Conservation (phyloP, 1,284 basidiomycete species). For the Cystobasidiaceae sp. region DNA sequence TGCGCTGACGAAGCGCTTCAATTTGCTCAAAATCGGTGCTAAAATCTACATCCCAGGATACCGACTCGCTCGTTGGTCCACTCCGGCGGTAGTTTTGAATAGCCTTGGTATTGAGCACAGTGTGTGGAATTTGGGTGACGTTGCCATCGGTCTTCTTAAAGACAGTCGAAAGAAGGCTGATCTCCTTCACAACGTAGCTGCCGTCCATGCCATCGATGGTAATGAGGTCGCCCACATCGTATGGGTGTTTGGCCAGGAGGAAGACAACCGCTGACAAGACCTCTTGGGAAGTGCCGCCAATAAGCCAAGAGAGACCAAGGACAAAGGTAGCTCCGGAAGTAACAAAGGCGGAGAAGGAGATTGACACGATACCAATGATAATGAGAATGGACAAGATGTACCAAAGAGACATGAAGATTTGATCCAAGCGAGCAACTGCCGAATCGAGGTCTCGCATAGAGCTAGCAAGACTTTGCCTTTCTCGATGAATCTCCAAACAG, state of each 20-base stretch:
- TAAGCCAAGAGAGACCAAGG: conserved; percentile 51
- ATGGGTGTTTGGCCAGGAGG: conserved; percentile 65
- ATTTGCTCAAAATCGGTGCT: conserved; percentile 75
- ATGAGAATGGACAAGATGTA: conserved; percentile 42
- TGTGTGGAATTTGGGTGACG: conserved; percentile 64
- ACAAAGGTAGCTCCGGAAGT: conserved; percentile 41
- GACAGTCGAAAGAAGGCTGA: conserved; percentile 65
- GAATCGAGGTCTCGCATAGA: conserved; percentile 88
- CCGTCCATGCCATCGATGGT: conserved; percentile 46
- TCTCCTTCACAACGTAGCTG: conserved; percentile 77
- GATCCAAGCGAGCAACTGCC: conserved; percentile 60
- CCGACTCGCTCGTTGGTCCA: conserved; percentile 56
- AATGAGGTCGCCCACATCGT: conserved; percentile 77
- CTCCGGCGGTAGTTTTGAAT: conserved; percentile 49
- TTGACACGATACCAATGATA: conserved; percentile 41
- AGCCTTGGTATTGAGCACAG: conserved; percentile 58
- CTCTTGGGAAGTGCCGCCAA: conserved; percentile 59
- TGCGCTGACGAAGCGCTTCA: conserved; percentile 67
- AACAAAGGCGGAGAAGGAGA: conserved; percentile 38
- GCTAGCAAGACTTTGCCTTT: conserved; percentile 74
- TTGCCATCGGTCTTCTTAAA: conserved; percentile 51
- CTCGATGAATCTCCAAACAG: conserved; percentile 75
- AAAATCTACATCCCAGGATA: conserved; percentile 75
- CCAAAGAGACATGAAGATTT: conserved; percentile 43
- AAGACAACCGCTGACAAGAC: conserved; percentile 52